These are phyloP conservation scores for Sporothrix inflata DNA, from an alignment of 2,329 filamentous ascomycete genomes.

Conservation along the genomic window DNA sequence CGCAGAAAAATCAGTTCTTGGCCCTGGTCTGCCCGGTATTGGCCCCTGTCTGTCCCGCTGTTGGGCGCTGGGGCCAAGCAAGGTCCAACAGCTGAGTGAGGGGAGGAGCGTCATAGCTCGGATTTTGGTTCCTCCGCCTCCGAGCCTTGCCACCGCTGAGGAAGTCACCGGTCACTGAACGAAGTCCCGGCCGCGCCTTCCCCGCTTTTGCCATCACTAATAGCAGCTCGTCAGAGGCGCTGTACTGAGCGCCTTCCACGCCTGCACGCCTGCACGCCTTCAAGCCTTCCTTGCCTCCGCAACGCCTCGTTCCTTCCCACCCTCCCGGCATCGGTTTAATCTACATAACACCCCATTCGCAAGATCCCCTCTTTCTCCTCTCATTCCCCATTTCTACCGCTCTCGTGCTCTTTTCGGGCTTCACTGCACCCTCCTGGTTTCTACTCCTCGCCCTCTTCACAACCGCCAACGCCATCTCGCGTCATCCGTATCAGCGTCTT, in stretches of 20 bases:
- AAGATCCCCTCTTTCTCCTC: conserved; percentile 21
- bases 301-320: neutral
- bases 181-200: neutral
- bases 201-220: conserved; percentile 22
- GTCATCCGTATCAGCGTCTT: neutral
- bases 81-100: neutral
- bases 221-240: neutral
- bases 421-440: conserved; percentile 35
- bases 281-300: too few species aligned
- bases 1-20: conserved; percentile 23
- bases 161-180: neutral
- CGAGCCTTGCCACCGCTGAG: conserved; percentile 3
- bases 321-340: conserved; percentile 6
- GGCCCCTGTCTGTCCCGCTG: neutral
- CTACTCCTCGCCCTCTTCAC: neutral
- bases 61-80: neutral
- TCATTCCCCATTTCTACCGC: conserved; percentile 6
- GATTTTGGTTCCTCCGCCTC: neutral
- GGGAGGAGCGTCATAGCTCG: neutral
- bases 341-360: neutral
- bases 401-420: conserved; percentile 21
- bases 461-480: conserved; percentile 1
- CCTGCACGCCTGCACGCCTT: neutral
- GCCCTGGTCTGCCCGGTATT: conserved; percentile 12
- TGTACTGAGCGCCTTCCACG: neutral